phyloP scores from a whole-genome alignment of 345 rosid genomes.

The Combretum micranthum region DNA sequence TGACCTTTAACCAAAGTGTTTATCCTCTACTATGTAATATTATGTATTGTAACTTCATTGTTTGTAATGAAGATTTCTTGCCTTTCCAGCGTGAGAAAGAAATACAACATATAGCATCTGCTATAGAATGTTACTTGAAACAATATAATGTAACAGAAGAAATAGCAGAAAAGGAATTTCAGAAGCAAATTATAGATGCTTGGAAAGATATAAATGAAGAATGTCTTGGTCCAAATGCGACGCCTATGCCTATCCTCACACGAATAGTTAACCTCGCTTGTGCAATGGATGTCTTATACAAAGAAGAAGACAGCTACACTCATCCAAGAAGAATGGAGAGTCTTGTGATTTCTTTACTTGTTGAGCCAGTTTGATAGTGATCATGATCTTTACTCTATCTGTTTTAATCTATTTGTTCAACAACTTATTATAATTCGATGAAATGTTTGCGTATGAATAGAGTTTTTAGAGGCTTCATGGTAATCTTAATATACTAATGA shows the following conservation, averaged over 20 bases:
- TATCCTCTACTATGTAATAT: too few species aligned
- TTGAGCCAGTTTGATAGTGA: too few species aligned
- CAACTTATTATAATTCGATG: too few species aligned
- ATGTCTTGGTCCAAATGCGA: neutral
- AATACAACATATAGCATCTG: neutral
- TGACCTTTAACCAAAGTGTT: too few species aligned
- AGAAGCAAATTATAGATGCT: neutral
- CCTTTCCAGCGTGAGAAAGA: conserved; percentile 5
- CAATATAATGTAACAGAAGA: conserved; percentile 5
- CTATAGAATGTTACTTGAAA: conserved; percentile 12
- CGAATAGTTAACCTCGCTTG: conserved; percentile 17
- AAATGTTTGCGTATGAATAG: too few species aligned
- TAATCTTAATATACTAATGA: too few species aligned
- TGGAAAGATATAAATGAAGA: conserved; percentile 26
- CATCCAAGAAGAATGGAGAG: conserved; percentile 7
- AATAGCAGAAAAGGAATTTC: conserved; percentile 7
- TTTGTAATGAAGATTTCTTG: too few species aligned
- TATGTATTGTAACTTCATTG: too few species aligned
- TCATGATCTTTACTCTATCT: conserved; percentile 8
- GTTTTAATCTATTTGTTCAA: conserved; percentile 6
- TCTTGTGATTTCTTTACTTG: conserved; percentile 7
- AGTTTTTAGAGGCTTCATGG: too few species aligned
- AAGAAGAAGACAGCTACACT: conserved; percentile 22
- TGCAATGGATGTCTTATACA: conserved; percentile 16
- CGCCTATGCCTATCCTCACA: conserved; percentile 9